Evolutionary conservation across 169 alveolate species (phyloP).

Genomic region (Besnoitia besnoiti): DNA sequence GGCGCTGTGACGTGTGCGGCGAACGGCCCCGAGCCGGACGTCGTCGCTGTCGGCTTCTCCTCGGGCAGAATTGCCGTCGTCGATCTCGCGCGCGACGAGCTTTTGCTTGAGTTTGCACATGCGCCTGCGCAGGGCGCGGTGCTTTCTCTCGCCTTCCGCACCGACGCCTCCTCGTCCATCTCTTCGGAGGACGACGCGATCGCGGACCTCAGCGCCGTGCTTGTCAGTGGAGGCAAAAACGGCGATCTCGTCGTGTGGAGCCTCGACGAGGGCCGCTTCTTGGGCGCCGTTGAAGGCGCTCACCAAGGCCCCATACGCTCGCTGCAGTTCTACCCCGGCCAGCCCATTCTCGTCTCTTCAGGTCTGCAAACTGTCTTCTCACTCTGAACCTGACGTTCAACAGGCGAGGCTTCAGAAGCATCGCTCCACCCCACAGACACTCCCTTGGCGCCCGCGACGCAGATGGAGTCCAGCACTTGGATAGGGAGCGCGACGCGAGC

Average conservation of each 20-base stretch:
- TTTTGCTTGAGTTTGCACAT: constrained; percentile 30
- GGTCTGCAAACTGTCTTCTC: too few species aligned
- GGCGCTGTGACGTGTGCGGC: constrained; percentile 30
- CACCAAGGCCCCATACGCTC: constrained; percentile 7
- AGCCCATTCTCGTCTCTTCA: constrained; percentile 43
- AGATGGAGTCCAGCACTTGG: too few species aligned
- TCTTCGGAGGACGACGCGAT: background rate
- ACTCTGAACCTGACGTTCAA: too few species aligned
- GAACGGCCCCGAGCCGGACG: constrained; percentile 21
- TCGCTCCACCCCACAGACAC: too few species aligned
- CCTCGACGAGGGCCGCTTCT: background rate
- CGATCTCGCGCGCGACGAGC: constrained; percentile 38
- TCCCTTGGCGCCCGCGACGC: too few species aligned
- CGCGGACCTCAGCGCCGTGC: constrained; percentile 28
- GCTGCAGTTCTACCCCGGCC: constrained; percentile 42
- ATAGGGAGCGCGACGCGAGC: too few species aligned
- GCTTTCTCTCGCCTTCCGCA: constrained; percentile 48
- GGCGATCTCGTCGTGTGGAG: constrained; percentile 52
- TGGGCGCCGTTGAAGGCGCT: background rate
- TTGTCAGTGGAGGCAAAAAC: constrained; percentile 41
- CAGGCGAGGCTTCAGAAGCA: too few species aligned
- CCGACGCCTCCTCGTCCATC: background rate
- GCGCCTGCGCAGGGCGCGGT: constrained; percentile 51
- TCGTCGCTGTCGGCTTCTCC: constrained; percentile 47
- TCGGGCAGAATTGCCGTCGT: constrained; percentile 17